Base-by-base conservation (phyloP, 2,329 filamentous ascomycete genomes). In the Beauveria asiatica region DNA sequence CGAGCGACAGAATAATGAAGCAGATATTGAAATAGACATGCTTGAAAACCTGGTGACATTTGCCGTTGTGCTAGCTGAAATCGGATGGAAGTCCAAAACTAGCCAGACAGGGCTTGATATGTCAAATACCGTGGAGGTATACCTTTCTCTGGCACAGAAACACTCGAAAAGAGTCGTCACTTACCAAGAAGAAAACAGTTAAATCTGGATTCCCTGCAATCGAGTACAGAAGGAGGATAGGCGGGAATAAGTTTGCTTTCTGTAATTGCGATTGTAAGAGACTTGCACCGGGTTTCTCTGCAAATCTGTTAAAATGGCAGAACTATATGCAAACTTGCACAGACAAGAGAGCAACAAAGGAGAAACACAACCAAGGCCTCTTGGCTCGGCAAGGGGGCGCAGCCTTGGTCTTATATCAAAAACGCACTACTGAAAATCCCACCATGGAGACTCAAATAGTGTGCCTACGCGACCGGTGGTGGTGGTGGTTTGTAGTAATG, bases 401-500 rank as follows among this genome's bases (percentile, higher is more conserved):
- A 44, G 16, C 17, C 41, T 33, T 52, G 6, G 46, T 58, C 56
- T 58, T 58, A 58, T 58, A 58, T 37, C 30, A 51, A 33, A 33
- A 46, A 17, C 11, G 37, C 52, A 48, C 55, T 30, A 44, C 55
- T 19, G 2, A 58, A 19, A 30, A 8, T n/a, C 3, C 6, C 6
- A 1, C 33, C 30, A n/a, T 41, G 45, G 41, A 51, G 33, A 58
- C 33, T 21, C 45, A 50, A 25, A 19, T 39, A 42, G 39, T 30
- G 39, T 37, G 46, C 23, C 23, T 41, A n/a, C 46, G 41, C 39
- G n/a, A 44, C 48, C 39, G 16, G 30, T 46, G 16, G 30, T 42
- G 44, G 55, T 42, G 54, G 54, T 57, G 44, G 45, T 57, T 30
- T 51, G 37, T 19, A 54, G 19, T 57, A 48, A 48, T 41, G 54